A percentile compares a stretch with the other conserved stretches of the same genome.
Evolutionary conservation across 805 yeast genomes (phyloP).

Genomic region (Candida maltosa): DNA sequence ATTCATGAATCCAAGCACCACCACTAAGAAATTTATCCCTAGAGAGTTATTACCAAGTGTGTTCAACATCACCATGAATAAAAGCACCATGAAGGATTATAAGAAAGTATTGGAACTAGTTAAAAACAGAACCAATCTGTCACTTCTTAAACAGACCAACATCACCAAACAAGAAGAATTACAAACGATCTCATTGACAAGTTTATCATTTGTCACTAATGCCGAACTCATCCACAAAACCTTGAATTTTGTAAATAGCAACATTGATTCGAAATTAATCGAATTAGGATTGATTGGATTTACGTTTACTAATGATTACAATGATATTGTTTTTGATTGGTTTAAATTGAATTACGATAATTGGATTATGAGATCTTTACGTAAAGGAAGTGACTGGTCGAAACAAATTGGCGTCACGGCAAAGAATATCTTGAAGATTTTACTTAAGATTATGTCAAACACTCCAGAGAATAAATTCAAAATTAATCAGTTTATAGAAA

Average conservation of each 20-base stretch:
- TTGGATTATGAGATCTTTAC: conserved; percentile 48
- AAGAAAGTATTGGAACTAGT: conserved; percentile 55
- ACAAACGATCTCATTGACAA: conserved; percentile 54
- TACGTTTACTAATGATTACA: conserved; percentile 21
- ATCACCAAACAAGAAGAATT: conserved; percentile 31
- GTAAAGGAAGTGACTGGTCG: conserved; percentile 44
- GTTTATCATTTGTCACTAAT: conserved; percentile 49
- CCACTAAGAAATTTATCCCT: conserved; percentile 43
- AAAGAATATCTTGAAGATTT: conserved; percentile 37
- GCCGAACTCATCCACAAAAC: conserved; percentile 48
- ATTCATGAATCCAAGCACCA: conserved; percentile 50
- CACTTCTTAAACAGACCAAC: conserved; percentile 37
- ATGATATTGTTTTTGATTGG: conserved; percentile 47
- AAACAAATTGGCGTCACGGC: conserved; percentile 45
- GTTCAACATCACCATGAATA: conserved; percentile 38
- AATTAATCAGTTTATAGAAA: conserved; percentile 26
- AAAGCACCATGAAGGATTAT: conserved; percentile 42
- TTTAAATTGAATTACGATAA: conserved; percentile 47
- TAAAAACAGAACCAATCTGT: conserved; percentile 47
- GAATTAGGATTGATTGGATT: conserved; percentile 58
- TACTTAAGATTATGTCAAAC: conserved; percentile 38
- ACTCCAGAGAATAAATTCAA: conserved; percentile 17
- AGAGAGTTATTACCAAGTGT: conserved; percentile 44
- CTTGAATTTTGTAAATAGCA: conserved; percentile 54
- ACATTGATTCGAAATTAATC: conserved; percentile 51